These are phyloP conservation scores for Obelidium mucronatum DNA, from an alignment of 192 early-diverging fungal species.

Conservation along the genomic window DNA sequence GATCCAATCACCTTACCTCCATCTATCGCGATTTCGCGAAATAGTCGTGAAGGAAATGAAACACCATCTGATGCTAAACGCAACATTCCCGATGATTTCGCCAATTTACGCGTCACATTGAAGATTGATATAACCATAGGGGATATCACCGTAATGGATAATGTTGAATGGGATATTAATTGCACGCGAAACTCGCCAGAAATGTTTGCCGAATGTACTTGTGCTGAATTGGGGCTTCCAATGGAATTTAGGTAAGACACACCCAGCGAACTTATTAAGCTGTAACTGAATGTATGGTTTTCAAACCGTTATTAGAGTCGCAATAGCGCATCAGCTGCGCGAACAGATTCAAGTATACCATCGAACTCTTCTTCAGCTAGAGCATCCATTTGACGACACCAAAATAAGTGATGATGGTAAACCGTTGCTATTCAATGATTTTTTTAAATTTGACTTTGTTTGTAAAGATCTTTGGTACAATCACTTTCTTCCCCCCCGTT, in stretches of 20 bases:
- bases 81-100: conserved; percentile 2
- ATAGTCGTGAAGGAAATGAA: background rate
- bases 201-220: conserved; percentile 82
- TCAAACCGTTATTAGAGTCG: conserved; percentile 80
- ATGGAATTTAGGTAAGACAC: conserved; percentile 85
- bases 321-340: conserved; percentile 90
- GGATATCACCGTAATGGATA: conserved; percentile 83
- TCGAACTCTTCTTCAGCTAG: conserved; percentile 83
- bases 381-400: conserved; percentile 79
- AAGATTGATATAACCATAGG: conserved; percentile 91
- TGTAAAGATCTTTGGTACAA: no score
- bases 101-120: conserved; percentile 81
- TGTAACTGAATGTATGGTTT: no score
- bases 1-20: background rate
- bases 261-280: no score
- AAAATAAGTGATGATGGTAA: conserved; percentile 79
- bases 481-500: conserved; percentile 71
- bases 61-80: background rate
- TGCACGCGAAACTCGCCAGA: conserved; percentile 84
- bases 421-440: conserved; percentile 25
- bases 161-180: conserved; percentile 94
- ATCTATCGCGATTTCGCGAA: background rate
- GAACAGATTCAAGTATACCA: conserved; percentile 89
- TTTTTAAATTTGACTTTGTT: no score
- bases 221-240: conserved; percentile 76